Evolutionary conservation across 495 filamentous ascomycete genomes (phyloP).

Genomic region (Schizothecium vesticola): DNA sequence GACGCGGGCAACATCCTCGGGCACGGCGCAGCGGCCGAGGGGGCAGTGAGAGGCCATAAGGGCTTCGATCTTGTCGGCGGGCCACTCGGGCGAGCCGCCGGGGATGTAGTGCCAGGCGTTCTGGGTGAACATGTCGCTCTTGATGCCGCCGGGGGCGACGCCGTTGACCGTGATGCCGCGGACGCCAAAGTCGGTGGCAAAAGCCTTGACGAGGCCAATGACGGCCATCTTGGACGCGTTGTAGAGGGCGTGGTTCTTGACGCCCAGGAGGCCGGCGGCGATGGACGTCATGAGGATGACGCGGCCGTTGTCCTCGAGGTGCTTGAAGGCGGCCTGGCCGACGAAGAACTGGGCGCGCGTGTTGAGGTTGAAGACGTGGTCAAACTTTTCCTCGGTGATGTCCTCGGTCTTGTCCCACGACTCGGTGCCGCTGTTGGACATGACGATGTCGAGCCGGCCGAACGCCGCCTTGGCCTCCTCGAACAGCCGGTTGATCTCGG

Average conservation of each 20-base stretch:
- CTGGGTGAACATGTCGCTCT: constrained; percentile 71
- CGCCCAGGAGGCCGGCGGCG: constrained; percentile 49
- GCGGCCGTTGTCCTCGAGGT: constrained; percentile 62
- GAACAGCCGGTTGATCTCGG: constrained; percentile 61
- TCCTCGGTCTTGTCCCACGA: constrained; percentile 60
- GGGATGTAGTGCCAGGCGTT: constrained; percentile 63
- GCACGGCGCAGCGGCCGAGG: constrained; percentile 40
- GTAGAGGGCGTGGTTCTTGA: constrained; percentile 70
- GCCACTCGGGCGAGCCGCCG: constrained; percentile 28
- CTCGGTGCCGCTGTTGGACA: constrained; percentile 63
- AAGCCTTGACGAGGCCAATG: constrained; percentile 70
- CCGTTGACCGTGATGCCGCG: constrained; percentile 72
- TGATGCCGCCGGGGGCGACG: constrained; percentile 70
- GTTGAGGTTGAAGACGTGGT: constrained; percentile 72
- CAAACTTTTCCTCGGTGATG: constrained; percentile 68
- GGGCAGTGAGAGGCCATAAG: constrained; percentile 34
- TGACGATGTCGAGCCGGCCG: constrained; percentile 70
- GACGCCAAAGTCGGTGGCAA: constrained; percentile 67
- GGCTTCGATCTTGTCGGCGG: constrained; percentile 29
- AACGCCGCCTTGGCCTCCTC: constrained; percentile 56
- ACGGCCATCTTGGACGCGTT: constrained; percentile 72
- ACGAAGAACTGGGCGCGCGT: constrained; percentile 79
- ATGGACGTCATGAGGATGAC: constrained; percentile 59
- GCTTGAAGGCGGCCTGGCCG: constrained; percentile 66
- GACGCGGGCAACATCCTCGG: constrained; percentile 53